phyloP scores from a whole-genome alignment of 768 basidiomycete genomes.

The Lactifluus hygrophoroides region DNA sequence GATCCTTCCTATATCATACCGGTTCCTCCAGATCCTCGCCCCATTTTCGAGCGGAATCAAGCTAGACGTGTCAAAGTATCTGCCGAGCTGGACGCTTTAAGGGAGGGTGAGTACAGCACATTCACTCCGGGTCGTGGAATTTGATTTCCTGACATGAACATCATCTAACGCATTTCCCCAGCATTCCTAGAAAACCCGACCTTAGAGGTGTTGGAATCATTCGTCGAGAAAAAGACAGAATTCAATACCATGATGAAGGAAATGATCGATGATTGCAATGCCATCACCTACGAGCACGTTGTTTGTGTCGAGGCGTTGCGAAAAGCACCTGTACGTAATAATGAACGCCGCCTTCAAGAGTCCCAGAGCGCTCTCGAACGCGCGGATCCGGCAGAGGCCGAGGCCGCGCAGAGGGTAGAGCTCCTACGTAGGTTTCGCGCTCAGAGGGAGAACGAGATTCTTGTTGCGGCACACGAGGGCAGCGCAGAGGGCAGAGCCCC shows the following conservation, averaged over 20 bases:
- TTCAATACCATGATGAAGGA: background rate
- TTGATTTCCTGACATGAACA: background rate
- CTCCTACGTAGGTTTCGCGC: background rate
- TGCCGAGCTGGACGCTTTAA: background rate
- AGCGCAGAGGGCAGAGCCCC: no score
- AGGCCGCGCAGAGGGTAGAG: background rate
- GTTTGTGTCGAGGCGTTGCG: background rate
- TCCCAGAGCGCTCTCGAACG: background rate
- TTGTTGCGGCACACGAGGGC: background rate
- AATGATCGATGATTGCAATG: background rate
- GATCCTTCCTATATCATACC: background rate
- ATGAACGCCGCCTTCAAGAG: background rate
- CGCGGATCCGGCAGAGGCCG: background rate
- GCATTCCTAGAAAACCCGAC: constrained; percentile 8
- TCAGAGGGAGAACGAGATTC: background rate
- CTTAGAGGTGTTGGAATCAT: constrained; percentile 1
- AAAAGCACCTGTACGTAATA: background rate
- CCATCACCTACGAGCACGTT: background rate
- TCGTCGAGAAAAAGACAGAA: constrained; percentile 2
- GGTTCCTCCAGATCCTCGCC: background rate
- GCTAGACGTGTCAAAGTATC: background rate
- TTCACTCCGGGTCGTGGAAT: background rate
- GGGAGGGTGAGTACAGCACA: background rate
- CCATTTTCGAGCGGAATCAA: background rate
- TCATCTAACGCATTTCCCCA: background rate